Evolutionary conservation across 805 yeast species (phyloP), one percentile per base, ranked within the genome.

Genomic region (Candida railenensis): DNA sequence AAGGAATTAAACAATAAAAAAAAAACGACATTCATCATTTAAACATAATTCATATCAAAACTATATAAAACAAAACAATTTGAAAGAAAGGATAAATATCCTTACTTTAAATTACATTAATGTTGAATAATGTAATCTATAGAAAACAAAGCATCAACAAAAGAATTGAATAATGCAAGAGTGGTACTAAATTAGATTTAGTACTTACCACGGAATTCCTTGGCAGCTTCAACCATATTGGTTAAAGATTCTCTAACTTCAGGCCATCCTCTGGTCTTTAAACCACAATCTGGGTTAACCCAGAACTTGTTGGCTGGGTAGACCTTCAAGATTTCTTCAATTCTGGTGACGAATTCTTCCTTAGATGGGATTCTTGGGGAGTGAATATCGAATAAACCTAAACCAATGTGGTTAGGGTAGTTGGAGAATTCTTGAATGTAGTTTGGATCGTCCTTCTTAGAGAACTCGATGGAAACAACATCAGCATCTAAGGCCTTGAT

Each of bases 221-320:
- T 92, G 67, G 98, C 98, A 68, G 99, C 98, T 60, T 87, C 94
- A 71, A 94, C 98, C 99, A 94, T 94, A 80, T 94, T 88, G 74
- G 96, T 88, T 76, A 94, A 85, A 66, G 96, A 89, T 68, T 85
- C 90, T 71, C 78, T 89, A 64, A 92, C 89, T 83, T 94, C 99
- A 63, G 87, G 89, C 99, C 99, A 94, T 63, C 96, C 96, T 86
- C 99, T 91, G 74, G 99, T 94, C 88, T 94, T 94, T 76, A 94
- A 85, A 84, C 99, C 99, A 85, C 99, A 94, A 81, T 94, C 99
- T 68, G 99, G 99, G 95, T 94, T 94, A 71, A 94, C 96, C 99
- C 99, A 94, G 84, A 94, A 88, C 77, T 91, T 92, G 74, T 88
- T 89, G 69, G 94, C 95, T 72, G 97, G 97, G 82, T 92, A 92